A percentile compares a stretch with the other conserved stretches of the same genome.
These are phyloP conservation scores for Candida pseudofarinosa DNA, from an alignment of 805 yeast genomes.

Conservation along the genomic window DNA sequence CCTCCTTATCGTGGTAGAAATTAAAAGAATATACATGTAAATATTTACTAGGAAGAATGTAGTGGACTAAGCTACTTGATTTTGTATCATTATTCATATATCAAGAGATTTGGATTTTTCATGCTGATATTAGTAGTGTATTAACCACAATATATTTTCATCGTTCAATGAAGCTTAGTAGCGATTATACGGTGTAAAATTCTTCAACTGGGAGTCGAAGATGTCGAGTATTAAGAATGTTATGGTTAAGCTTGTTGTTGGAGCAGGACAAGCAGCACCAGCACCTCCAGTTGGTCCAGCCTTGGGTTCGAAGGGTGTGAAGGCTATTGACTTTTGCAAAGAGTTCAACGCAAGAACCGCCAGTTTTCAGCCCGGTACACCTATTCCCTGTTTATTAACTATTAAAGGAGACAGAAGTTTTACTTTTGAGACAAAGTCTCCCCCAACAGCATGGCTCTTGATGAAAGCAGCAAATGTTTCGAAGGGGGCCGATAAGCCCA, in stretches of 20 bases:
- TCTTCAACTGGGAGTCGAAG: background rate
- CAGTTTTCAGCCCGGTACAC: conserved; percentile 76
- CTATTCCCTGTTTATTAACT: conserved; percentile 80
- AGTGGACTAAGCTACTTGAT: no score
- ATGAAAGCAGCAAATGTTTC: conserved; percentile 74
- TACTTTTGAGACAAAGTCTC: conserved; percentile 80
- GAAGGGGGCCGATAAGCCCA: conserved; percentile 74
- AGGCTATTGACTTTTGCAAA: conserved; percentile 97
- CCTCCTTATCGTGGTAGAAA: no score
- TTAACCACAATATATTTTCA: background rate
- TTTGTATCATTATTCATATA: no score
- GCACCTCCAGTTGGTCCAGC: conserved; percentile 99
- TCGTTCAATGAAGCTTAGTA: background rate
- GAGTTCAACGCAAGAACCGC: conserved; percentile 98
- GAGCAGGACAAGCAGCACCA: conserved; percentile 97
- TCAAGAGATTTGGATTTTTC: no score
- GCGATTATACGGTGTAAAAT: background rate
- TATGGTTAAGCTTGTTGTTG: conserved; percentile 84
- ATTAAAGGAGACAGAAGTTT: conserved; percentile 93
- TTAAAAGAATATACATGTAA: no score
- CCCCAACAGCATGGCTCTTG: conserved; percentile 85
- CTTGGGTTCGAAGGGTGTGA: conserved; percentile 95
- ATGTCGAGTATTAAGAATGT: conserved; percentile 46
- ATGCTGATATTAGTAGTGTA: no score
- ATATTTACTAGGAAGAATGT: no score